Evolutionary conservation across 148 eudicot species (phyloP), one percentile per base, ranked within the genome.

Genomic region (Diospyros lotus): DNA sequence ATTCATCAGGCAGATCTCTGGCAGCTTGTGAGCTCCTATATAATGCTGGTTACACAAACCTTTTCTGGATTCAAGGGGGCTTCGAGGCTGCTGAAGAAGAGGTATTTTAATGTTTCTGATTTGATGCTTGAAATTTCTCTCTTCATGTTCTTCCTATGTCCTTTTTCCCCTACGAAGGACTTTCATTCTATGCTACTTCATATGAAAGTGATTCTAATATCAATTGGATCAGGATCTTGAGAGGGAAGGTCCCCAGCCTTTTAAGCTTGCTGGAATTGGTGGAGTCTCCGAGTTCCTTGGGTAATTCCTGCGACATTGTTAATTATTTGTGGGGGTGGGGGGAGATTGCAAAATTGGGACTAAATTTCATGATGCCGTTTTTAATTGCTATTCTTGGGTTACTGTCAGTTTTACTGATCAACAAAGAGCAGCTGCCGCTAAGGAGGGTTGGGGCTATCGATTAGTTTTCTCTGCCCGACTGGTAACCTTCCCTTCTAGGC

Each of bases 51-150:
- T 95, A 95, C 80, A 83, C 75, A 80, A 90, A 92, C 75, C 79
- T 95, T 39, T 92, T 92, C 78, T 95, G 97, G 98, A 86, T 95
- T 82, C 96, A 88, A 88, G 98, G 96, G 45, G 98, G 98, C 28
- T 82, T 95, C 68, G 98, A 95, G 82, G 91, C 96, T 80, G 98
- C 98, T 66, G 98, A 92, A 67, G 97, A 95, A 87, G 96, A 88
- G 97, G 97, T 92, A 80, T 50, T 28, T 28, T 12, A 50, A 17
- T 43, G 50, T 18, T 56, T 42, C 39, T 53, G 44, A 5, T 28
- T 62, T 46, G 39, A 42, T 14, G 52, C 64, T 56, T 4, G 12
- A 73, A 60, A 9, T 18, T 46, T 52, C 39, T 60, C 66, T 68
- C 51, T 8, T 72, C 3, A 9, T 68, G 4, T 38, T 61, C 45